phyloP scores from a whole-genome alignment of 345 rosid genomes.

The Sapria himalayana region DNA sequence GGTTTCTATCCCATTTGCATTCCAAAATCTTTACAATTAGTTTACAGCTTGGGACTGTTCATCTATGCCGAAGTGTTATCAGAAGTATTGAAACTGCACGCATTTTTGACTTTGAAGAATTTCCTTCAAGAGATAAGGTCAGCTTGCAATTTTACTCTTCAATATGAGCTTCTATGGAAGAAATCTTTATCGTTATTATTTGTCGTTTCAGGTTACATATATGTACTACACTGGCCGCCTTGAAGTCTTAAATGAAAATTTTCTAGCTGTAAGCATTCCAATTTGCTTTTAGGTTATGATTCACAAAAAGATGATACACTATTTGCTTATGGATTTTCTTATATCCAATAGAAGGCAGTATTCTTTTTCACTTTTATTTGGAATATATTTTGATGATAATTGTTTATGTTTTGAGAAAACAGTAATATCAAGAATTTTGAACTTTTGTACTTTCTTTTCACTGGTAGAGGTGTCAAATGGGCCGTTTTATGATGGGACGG shows the following conservation, averaged over 20 bases:
- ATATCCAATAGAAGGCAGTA: no score
- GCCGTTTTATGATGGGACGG: no score
- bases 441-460: no score
- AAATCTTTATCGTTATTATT: slow-evolving; percentile 3
- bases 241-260: slow-evolving; percentile 96
- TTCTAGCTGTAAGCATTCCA: slow-evolving; percentile 49
- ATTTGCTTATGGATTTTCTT: slow-evolving; percentile 1
- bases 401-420: no score
- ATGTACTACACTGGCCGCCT: slow-evolving; percentile 97
- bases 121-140: slow-evolving; percentile 83
- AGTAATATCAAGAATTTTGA: no score
- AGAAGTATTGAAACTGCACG: slow-evolving; percentile 96
- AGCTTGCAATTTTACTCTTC: slow-evolving; percentile 1
- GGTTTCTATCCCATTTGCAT: no score
- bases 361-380: no score
- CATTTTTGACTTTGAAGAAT: slow-evolving; percentile 90
- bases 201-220: slow-evolving; percentile 58
- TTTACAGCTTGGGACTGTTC: slow-evolving; percentile 91
- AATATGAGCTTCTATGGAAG: neutral
- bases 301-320: no score
- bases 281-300: neutral
- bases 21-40: neutral
- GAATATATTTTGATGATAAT: no score
- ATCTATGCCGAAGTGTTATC: slow-evolving; percentile 93
- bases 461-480: no score